Evolutionary conservation across 2,329 filamentous ascomycete genomes (phyloP), one percentile per base, ranked within the genome.

Genomic region (Cyanodermella asteris): DNA sequence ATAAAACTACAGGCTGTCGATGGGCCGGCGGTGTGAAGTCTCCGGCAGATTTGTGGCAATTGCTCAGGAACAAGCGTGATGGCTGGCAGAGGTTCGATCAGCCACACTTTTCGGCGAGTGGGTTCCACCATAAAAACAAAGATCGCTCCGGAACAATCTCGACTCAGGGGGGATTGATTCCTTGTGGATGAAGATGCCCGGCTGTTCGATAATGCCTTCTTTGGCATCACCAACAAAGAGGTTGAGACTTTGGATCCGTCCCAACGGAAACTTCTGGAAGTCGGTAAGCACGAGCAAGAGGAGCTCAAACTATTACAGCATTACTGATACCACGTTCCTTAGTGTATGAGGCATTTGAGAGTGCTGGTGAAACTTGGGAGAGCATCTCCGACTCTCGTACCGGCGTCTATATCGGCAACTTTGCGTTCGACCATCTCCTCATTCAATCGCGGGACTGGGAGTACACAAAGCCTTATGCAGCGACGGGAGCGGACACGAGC

Each of bases 401-500:
- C n/a, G 29, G 29, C 10, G 17, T 13, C 8, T 31, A 31, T 13
- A 20, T 31, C 3, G 29, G 29, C 17, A 13, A 11, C 3, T 24
- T 29, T 11, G 20, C 17, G 2, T 26, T 26, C 12, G 29, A 29
- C 13, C 29, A 27, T 26, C 11, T 16, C 4, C 23, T 28, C 3
- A 16, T 31, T 13, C 14, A 18, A 3, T 8, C 15, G 3, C 26
- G 21, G 11, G 29, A 31, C 12, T 20, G 11, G 6, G 16, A 24
- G 13, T n/a, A 26, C 5, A n/a, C 3, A 4, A 6, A 15, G 10
- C 16, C 20, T 16, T 34, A 33, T 20, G 17, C 25, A 2, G 25
- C 29, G 2, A 37, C 31, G 3, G 41, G 40, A 2, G 25, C 27
- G 3, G 34, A 25, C n/a, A 17, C 28, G 2, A 24, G 24, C 2